Conservation (phyloP, 2,329 filamentous ascomycete species). For the Fusarium mangiferae region DNA sequence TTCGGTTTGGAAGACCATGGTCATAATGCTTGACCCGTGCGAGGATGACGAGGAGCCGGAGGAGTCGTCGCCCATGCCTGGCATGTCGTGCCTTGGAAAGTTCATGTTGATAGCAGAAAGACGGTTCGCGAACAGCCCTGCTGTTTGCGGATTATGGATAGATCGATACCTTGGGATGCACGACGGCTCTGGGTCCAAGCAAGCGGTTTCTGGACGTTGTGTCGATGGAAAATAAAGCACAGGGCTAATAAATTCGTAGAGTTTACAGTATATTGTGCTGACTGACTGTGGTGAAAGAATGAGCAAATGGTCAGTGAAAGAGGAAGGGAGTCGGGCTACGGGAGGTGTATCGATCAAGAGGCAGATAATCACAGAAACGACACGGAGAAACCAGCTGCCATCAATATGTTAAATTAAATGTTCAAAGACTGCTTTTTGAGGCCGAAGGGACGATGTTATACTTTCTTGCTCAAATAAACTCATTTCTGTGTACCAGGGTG, state of each 20-base stretch:
- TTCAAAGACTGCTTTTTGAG: background rate
- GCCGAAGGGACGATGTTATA: background rate
- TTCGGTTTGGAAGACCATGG: constrained; percentile 69
- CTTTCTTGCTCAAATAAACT: constrained; percentile 36
- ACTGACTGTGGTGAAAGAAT: background rate
- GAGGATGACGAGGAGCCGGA: constrained; percentile 28
- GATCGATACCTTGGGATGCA: background rate
- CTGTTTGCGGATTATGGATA: background rate
- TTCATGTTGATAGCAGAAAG: constrained; percentile 19
- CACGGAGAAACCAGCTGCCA: background rate
- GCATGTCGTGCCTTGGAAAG: constrained; percentile 42
- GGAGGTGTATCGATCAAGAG: background rate
- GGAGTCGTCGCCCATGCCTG: constrained; percentile 32
- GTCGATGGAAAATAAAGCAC: background rate
- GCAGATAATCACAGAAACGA: background rate
- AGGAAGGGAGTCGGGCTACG: background rate
- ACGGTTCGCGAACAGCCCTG: background rate
- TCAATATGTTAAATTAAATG: background rate
- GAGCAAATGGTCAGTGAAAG: background rate
- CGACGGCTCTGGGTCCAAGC: background rate
- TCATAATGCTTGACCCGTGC: constrained; percentile 49
- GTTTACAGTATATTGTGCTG: background rate
- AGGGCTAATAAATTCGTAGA: background rate
- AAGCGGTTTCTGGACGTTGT: background rate
- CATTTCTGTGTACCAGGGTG: constrained; percentile 6